Conservation (phyloP, 208 protist genomes). For the Leishmania tarentolae region DNA sequence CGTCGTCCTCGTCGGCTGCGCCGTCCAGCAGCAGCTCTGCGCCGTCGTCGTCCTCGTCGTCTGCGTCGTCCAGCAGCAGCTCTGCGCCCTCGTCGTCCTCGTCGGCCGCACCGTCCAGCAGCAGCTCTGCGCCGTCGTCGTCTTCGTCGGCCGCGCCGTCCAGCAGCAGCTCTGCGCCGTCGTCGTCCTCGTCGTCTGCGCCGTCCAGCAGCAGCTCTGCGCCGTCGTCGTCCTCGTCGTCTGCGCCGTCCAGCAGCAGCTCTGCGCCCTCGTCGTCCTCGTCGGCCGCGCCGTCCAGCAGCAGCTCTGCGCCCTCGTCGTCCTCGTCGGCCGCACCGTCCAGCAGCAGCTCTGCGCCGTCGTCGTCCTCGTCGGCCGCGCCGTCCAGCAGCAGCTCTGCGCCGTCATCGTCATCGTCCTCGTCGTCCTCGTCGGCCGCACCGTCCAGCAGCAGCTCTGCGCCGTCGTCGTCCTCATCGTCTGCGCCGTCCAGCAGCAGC, state of each 20-base stretch:
- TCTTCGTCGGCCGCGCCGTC: neutral
- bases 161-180: conserved; percentile 1
- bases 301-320: neutral
- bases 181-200: neutral
- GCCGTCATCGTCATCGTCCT: neutral
- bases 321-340: too few relatives aligned
- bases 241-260: neutral
- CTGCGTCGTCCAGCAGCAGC: conserved; percentile 2
- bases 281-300: neutral
- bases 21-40: conserved; percentile 2
- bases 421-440: neutral
- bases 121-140: neutral
- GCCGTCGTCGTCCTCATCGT: conserved; percentile 1
- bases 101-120: neutral
- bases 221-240: neutral
- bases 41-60: neutral
- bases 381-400: too few relatives aligned
- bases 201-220: conserved; percentile 2
- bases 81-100: neutral
- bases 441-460: conserved; percentile 5
- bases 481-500: conserved; percentile 3
- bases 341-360: too few relatives aligned
- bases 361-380: too few relatives aligned
- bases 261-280: neutral
- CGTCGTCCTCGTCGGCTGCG: neutral